Evolutionary conservation across 805 yeast genomes (phyloP), one percentile per base, ranked within the genome.

Genomic region (Cyberlindnera misumaiensis): DNA sequence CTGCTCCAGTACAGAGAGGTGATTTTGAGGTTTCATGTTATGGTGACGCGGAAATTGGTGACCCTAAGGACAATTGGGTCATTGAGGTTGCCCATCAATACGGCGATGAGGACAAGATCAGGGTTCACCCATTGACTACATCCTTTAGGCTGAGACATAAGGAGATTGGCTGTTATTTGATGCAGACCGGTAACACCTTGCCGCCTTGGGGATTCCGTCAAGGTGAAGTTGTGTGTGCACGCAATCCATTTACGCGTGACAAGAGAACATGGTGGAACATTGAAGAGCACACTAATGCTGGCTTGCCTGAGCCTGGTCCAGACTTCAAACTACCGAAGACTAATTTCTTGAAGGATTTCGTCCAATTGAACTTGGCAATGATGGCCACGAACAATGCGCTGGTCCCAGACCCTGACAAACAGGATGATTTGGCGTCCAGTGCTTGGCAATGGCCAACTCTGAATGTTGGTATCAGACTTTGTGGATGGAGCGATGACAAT

Each of bases 201-300:
- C 99, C 99, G 14, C 79, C 77, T 13, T 93, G 99, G 99, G 99
- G 98, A 15, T 93, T 90, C 74, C 77, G 87, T 58, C 99, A 93
- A 68, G 95, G 96, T 46, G 99, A 93, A 67, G 90, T 93, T 47
- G 81, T 80, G 2, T 93, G 99, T 65, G 62, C 68, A 58, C 76
- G 73, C 48, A 61, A 68, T 44, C 79, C 87, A 28, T 83, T 79
- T 60, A 65, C 56, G 32, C 78, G 83, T 60, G 95, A 84, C 56
- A 84, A 83, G 66, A 69, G 90, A 52, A 83, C 89, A 14, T 84
- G 93, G 90, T 84, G 93, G 93, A 83, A 83, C 59, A 70, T 84
- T 44, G 95, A 84, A 61, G 70, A 70, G 50, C 87, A 84, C 58
- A 63, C 61, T 43, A 83, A 84, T 58, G 67, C 63, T 27, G 58